These are phyloP conservation scores for Candida ficus DNA, from an alignment of 805 yeast genomes.

Conservation along the genomic window DNA sequence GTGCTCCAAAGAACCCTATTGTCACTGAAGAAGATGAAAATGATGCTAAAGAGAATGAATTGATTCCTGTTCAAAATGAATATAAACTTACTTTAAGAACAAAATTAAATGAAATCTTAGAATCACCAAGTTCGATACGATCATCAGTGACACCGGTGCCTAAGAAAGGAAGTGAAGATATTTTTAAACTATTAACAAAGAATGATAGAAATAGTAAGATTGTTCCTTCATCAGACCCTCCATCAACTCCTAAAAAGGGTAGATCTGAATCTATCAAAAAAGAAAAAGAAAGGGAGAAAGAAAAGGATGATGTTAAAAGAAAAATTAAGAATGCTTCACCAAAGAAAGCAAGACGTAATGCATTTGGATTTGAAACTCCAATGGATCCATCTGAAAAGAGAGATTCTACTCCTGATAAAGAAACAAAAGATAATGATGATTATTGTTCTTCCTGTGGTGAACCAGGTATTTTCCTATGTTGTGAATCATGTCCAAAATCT, in stretches of 20 bases:
- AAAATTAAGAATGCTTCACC: conserved; percentile 27
- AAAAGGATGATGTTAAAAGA: conserved; percentile 11
- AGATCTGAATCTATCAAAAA: neutral
- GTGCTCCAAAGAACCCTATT: conserved; percentile 1
- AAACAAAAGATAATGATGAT: conserved; percentile 64
- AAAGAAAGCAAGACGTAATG: conserved; percentile 31
- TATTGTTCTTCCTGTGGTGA: conserved; percentile 89
- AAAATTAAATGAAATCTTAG: conserved; percentile 14
- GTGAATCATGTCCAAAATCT: conserved; percentile 89
- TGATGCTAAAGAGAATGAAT: neutral
- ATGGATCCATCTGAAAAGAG: conserved; percentile 25
- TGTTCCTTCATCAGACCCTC: too few species aligned
- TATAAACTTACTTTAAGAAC: conserved; percentile 10
- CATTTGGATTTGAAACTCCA: conserved; percentile 36
- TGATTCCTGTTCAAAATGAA: neutral
- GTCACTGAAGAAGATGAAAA: conserved; percentile 4
- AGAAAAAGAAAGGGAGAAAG: neutral
- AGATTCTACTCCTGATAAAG: conserved; percentile 26
- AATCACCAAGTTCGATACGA: conserved; percentile 19
- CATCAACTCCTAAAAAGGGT: conserved; percentile 9
- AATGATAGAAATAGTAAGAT: too few species aligned
- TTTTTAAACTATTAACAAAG: conserved; percentile 13
- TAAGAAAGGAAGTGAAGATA: conserved; percentile 5
- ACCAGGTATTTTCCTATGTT: conserved; percentile 83
- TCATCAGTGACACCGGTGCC: conserved; percentile 7